Base-by-base conservation (phyloP, 225 moss, liverwort and hornwort species). In the Pseudoscleropodium purum region DNA sequence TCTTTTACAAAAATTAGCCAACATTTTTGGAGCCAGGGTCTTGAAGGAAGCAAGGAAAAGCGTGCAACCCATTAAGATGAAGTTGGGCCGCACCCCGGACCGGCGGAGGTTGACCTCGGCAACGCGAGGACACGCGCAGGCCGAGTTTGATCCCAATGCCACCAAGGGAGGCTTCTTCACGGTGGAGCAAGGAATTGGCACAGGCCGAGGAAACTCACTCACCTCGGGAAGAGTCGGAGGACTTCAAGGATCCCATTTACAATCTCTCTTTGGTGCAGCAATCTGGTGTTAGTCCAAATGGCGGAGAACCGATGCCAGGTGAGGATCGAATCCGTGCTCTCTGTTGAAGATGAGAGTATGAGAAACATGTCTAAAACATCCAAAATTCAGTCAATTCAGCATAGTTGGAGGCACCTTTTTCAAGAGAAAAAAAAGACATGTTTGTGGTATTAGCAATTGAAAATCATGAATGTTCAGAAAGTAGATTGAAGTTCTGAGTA, bases 101-200 rank as follows among this genome's bases (percentile, higher is more conserved):
- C 31, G 33, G 8, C 47, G 79, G 10, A 27, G 37, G 30, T 89
- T 87, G 2, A 61, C 66, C 2, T 81, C 84, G 1, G 63, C 91
- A 2, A 4, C 34, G 15, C 18, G 20, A 10, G 63, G 41, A 4
- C 41, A 54, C 5, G 6, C 4, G 29, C 47, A 62, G 26, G 37
- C 29, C 8, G 78, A 87, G 41, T 92, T 93, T 8, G 87, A 91
- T 43, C 26, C 89, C 39, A 69, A 15, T 4, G 79, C 41, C 26
- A 56, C 24, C 57, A 92, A 92, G 84, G 91, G 93, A 2, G 94
- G 97, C 14, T 98, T 95, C 84, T 94, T 96, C 91, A 94, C 92
- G 1, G 94, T 92, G 61, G 94, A 94, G 31, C 94, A 94, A 69
- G 96, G 97, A 3, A 96, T 98, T 33, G 95, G 98, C 81, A 92